Evolutionary conservation across 1,284 basidiomycete species (phyloP).

Genomic region (Puccinia triticina): DNA sequence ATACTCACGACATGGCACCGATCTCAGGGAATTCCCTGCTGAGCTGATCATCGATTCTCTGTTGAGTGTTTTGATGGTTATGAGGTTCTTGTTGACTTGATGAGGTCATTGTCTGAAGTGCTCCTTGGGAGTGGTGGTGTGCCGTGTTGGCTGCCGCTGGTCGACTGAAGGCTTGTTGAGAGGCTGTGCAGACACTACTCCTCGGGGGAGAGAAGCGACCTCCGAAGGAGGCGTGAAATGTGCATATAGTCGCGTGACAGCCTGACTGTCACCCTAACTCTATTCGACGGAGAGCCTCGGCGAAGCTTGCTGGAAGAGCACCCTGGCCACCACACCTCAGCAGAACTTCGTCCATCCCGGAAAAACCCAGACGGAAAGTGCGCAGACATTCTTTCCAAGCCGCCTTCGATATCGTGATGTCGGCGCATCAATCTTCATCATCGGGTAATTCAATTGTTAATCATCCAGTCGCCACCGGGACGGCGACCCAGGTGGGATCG

Average conservation of each 20-base stretch:
- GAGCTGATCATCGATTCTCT: conserved; percentile 35
- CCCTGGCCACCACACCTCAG: too few relatives aligned
- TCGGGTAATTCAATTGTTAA: neutral
- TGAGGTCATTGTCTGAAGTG: neutral
- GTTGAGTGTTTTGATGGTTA: neutral
- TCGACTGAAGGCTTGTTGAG: too few relatives aligned
- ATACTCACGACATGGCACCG: conserved; percentile 31
- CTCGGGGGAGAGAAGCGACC: too few relatives aligned
- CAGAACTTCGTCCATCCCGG: too few relatives aligned
- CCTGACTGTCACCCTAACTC: neutral
- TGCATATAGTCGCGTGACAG: neutral
- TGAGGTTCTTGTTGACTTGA: conserved; percentile 3
- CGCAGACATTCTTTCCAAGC: too few relatives aligned
- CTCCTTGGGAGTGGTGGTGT: neutral
- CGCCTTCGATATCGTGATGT: neutral
- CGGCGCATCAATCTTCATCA: conserved; percentile 11
- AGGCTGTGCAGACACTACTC: too few relatives aligned
- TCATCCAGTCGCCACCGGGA: neutral
- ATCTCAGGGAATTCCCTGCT: conserved; percentile 48
- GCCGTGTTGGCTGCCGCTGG: too few relatives aligned
- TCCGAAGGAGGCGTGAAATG: too few relatives aligned
- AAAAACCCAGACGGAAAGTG: too few relatives aligned
- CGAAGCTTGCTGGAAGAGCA: neutral
- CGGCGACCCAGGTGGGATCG: neutral
- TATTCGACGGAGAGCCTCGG: neutral